phyloP scores from a whole-genome alignment of 306 rosid species.

The Nissolia schottii region DNA sequence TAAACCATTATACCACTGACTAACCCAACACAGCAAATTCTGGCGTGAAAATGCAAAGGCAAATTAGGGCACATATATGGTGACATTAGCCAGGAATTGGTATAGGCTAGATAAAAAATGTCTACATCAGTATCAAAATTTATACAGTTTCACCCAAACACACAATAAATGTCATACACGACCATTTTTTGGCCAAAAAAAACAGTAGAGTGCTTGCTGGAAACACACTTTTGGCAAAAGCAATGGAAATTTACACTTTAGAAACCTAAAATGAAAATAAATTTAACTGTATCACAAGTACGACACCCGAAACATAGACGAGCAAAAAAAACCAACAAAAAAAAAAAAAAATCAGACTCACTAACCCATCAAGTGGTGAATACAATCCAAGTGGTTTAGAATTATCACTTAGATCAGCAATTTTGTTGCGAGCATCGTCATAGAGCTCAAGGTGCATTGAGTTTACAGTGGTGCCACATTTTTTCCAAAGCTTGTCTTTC shows the following conservation, averaged over 20 bases:
- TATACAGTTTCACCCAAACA: neutral
- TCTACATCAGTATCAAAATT: neutral
- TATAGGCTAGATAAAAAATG: neutral
- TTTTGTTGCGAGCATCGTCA: constrained; percentile 55
- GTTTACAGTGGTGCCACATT: constrained; percentile 70
- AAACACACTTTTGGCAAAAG: neutral
- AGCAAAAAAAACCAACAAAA: neutral
- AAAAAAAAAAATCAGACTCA: neutral
- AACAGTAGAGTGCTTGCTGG: neutral
- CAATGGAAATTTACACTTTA: neutral
- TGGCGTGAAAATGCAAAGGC: neutral
- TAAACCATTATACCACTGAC: neutral
- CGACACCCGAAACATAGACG: neutral
- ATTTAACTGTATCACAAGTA: neutral
- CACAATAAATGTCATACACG: neutral
- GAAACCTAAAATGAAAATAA: neutral
- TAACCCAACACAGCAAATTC: neutral
- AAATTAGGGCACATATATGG: neutral
- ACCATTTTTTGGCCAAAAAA: neutral
- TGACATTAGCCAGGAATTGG: neutral
- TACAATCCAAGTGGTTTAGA: constrained; percentile 66
- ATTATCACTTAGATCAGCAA: constrained; percentile 59
- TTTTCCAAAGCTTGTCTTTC: constrained; percentile 81
- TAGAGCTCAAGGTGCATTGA: constrained; percentile 74
- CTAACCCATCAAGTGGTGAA: constrained; percentile 79